Evolutionary conservation across 495 filamentous ascomycete genomes (phyloP).

Genomic region (Tuber microsphaerosporum): DNA sequence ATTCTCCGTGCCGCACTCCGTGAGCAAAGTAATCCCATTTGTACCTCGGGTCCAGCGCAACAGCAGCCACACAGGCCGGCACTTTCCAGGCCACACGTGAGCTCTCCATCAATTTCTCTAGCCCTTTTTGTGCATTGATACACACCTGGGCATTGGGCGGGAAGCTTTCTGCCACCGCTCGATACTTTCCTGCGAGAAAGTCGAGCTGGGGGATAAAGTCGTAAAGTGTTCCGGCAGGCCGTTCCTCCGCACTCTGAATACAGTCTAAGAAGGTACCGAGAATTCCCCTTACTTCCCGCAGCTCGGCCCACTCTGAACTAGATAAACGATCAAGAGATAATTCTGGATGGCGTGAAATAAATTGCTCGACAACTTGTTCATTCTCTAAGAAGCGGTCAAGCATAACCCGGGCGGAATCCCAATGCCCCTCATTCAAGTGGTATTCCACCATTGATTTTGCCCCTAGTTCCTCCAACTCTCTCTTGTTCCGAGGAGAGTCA

Average conservation of each 20-base stretch:
- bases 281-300: constrained; percentile 1
- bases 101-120: not conserved
- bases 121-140: not conserved
- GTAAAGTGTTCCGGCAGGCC: not conserved
- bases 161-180: not conserved
- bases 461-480: not conserved
- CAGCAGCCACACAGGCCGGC: not conserved
- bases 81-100: not conserved
- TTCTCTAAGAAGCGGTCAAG: constrained; percentile 3
- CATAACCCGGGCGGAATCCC: constrained; percentile 1
- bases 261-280: constrained; percentile 2
- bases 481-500: not conserved
- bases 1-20: constrained; percentile 1
- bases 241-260: not conserved
- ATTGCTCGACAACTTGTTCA: not conserved
- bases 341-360: not conserved
- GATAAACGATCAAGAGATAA: constrained; percentile 2
- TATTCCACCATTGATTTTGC: not conserved
- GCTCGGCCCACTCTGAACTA: not conserved
- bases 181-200: not conserved
- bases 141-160: not conserved
- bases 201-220: not conserved
- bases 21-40: not conserved
- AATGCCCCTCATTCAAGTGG: not conserved
- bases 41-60: not conserved